These are phyloP conservation scores for Globisporangium apiculatum DNA, from an alignment of 352 stramenopile genomes.

Conservation along the genomic window DNA sequence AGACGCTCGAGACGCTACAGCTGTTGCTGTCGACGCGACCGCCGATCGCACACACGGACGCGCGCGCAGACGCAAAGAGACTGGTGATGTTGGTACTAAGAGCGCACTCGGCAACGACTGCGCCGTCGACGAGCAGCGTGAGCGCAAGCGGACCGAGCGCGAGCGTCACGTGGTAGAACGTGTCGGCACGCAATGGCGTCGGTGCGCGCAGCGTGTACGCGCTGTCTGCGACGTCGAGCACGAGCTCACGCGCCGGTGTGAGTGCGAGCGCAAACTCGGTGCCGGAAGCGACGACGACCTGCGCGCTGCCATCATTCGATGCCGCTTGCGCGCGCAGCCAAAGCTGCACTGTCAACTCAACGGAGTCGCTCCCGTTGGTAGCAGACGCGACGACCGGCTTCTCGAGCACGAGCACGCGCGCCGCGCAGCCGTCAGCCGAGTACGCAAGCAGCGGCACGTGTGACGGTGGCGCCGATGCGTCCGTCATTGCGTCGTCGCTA, in stretches of 20 bases:
- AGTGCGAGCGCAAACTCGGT: slow-evolving; percentile 53
- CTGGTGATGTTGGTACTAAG: neutral
- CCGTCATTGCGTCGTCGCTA: slow-evolving; percentile 41
- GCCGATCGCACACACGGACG: slow-evolving; percentile 39
- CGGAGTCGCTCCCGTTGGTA: slow-evolving; percentile 14
- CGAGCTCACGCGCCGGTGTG: slow-evolving; percentile 26
- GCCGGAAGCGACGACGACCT: slow-evolving; percentile 55
- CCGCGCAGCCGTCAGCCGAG: slow-evolving; percentile 40
- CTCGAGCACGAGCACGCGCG: slow-evolving; percentile 54
- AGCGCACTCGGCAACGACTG: slow-evolving; percentile 24
- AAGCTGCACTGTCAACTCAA: slow-evolving; percentile 56
- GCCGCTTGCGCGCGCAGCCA: slow-evolving; percentile 32
- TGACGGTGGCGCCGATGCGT: slow-evolving; percentile 18
- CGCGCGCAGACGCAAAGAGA: slow-evolving; percentile 15
- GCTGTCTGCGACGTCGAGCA: slow-evolving; percentile 42
- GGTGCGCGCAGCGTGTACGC: slow-evolving; percentile 29
- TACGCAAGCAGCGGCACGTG: slow-evolving; percentile 40
- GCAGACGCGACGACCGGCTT: slow-evolving; percentile 44
- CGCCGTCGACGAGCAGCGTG: slow-evolving; percentile 39
- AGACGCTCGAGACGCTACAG: slow-evolving; percentile 24
- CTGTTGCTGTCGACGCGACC: slow-evolving; percentile 27
- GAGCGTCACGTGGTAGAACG: slow-evolving; percentile 60
- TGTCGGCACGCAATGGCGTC: slow-evolving; percentile 29
- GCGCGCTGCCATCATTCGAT: slow-evolving; percentile 19
- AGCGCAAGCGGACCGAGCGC: slow-evolving; percentile 30